Conservation (phyloP, 306 rosid genomes). For the Elaeagnus macrophylla region DNA sequence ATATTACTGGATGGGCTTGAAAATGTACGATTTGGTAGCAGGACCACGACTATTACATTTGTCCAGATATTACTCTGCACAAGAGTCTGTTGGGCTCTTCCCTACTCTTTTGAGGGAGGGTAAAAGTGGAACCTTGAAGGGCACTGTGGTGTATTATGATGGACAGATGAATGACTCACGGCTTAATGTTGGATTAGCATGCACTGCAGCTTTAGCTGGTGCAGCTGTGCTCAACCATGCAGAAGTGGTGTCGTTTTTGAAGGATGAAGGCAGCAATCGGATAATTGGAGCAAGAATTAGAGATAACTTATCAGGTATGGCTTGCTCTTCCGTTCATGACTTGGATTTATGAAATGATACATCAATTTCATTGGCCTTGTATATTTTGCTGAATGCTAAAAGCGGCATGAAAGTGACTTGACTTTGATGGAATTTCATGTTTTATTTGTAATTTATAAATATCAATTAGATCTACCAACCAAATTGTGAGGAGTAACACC, state of each 20-base stretch:
- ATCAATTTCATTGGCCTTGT: background rate
- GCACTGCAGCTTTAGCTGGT: slow-evolving; percentile 93
- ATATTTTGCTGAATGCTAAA: background rate
- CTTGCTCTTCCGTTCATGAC: slow-evolving; percentile 3
- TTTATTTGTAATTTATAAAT: background rate
- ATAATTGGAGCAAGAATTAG: slow-evolving; percentile 79
- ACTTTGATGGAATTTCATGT: background rate
- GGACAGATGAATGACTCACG: slow-evolving; percentile 99
- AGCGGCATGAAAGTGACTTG: slow-evolving; percentile 1
- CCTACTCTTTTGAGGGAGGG: slow-evolving; percentile 84
- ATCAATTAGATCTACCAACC: background rate
- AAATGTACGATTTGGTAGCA: slow-evolving; percentile 92
- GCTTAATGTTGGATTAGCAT: slow-evolving; percentile 87
- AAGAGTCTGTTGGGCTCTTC: slow-evolving; percentile 83
- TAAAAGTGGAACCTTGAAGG: slow-evolving; percentile 55
- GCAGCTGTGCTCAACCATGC: slow-evolving; percentile 98
- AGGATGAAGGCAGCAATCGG: slow-evolving; percentile 60
- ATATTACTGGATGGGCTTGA: slow-evolving; percentile 90
- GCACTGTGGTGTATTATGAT: slow-evolving; percentile 93
- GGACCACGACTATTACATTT: slow-evolving; percentile 72
- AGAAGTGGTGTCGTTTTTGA: slow-evolving; percentile 71
- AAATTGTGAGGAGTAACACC: too few relatives aligned
- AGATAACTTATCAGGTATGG: slow-evolving; percentile 72
- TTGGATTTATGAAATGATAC: background rate
- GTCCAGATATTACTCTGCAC: slow-evolving; percentile 84